Evolutionary conservation across 2,329 filamentous ascomycete genomes (phyloP), one percentile per base, ranked within the genome.

Genomic region (Trichothecium roseum): DNA sequence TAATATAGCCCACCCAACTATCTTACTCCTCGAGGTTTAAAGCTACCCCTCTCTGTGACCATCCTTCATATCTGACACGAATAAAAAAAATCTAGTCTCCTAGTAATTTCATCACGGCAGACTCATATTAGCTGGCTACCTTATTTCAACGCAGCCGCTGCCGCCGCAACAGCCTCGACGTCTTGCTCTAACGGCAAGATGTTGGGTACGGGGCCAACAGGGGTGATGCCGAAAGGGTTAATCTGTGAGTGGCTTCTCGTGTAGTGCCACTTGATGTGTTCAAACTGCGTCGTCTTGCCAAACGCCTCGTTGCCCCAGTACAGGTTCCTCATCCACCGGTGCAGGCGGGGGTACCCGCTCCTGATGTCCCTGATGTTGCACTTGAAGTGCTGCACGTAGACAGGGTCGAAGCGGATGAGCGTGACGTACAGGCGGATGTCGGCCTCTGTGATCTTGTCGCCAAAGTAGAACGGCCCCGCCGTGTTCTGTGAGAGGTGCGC

Each of bases 241-340:
- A 82, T 80, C 62, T 81, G 70, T 8, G 66, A 67, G 49, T 78
- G 72, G 45, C 69, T 76, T 47, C 68, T 63, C 40, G 73, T 75
- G 54, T 74, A 76, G 55, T 80, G 76, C 56, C 66, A 81, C 74
- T 94, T 95, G 65, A 96, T 96, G 62, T 98, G 91, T 57, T 93
- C 75, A 56, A 94, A 94, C 57, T 95, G 74, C 16, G 88, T 94
- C 41, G 87, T 91, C 35, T 83, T 74, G 43, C 66, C 65, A 63
- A 94, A 95, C 3, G 85, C 86, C 17, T 35, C 29, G 28, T 77
- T 56, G 46, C 81, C 80, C 87, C 87, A 94, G 64, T 94, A 95
- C 47, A 94, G 62, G 51, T 80, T 72, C 37, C 84, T 71, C 62
- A 94, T 59, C 87, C 88, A 95, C 40, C 63, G 65, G 63, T 95